A percentile compares a stretch with the other conserved stretches of the same genome.
phyloP scores from a whole-genome alignment of 495 filamentous ascomycete genomes.

The Corynascus novoguineensis region DNA sequence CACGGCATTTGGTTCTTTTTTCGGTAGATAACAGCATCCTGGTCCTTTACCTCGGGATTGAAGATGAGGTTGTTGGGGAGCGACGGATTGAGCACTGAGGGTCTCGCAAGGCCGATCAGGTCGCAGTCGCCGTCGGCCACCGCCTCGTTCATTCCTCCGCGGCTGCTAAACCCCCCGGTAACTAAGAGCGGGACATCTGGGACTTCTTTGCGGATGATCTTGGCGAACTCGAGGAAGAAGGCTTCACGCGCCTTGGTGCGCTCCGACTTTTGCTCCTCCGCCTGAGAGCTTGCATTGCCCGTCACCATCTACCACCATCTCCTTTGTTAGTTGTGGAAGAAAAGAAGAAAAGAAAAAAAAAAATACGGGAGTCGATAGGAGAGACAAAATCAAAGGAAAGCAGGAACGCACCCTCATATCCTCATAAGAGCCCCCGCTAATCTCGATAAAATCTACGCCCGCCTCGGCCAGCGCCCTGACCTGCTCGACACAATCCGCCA shows the following conservation, averaged over 20 bases:
- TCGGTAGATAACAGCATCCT: constrained; percentile 42
- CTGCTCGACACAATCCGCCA: constrained; percentile 50
- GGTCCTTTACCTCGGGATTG: constrained; percentile 46
- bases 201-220: constrained; percentile 39
- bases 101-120: constrained; percentile 52
- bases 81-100: constrained; percentile 45
- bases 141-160: constrained; percentile 50
- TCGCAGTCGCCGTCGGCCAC: constrained; percentile 51
- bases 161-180: constrained; percentile 51
- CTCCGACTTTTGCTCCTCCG: constrained; percentile 24
- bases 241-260: constrained; percentile 51
- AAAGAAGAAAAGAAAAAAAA: background rate
- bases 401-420: constrained; percentile 38
- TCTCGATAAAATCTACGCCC: constrained; percentile 58
- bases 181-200: constrained; percentile 42
- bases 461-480: constrained; percentile 46
- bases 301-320: constrained; percentile 13
- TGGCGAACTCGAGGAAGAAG: constrained; percentile 57
- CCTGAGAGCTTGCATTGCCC: background rate
- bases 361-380: no score
- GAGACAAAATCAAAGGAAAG: background rate
- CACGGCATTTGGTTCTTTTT: constrained; percentile 34
- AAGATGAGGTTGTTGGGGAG: constrained; percentile 47
- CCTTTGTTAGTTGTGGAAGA: background rate
- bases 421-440: constrained; percentile 56